Percentiles rank a stretch among this genome's conserved stretches.
Evolutionary conservation across 148 eudicot genomes (phyloP).

Genomic region (Rhododendron mucronatum): DNA sequence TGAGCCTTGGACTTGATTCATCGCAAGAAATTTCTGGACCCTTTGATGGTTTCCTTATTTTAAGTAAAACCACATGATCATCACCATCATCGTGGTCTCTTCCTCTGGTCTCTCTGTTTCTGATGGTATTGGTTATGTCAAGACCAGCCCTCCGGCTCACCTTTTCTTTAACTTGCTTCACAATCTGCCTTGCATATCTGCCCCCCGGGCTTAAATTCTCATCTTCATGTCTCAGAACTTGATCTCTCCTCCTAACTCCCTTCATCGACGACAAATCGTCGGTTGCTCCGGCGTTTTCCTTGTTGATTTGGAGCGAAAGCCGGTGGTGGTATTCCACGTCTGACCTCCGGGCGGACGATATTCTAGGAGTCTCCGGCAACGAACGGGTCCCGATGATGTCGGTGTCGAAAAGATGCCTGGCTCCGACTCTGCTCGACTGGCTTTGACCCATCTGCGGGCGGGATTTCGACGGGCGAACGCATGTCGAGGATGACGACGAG

Average conservation of each 20-base stretch:
- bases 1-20: slow-evolving; percentile 8
- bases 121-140: slow-evolving; percentile 60
- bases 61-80: slow-evolving; percentile 30
- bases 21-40: neutral
- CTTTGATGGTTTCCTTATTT: slow-evolving; percentile 34
- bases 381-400: slow-evolving; percentile 21
- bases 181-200: slow-evolving; percentile 53
- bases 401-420: neutral
- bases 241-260: slow-evolving; percentile 19
- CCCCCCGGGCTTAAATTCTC: slow-evolving; percentile 41
- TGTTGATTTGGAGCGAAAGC: slow-evolving; percentile 55
- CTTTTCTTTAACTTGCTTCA: slow-evolving; percentile 65
- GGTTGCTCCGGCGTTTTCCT: slow-evolving; percentile 35
- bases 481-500: slow-evolving; percentile 30
- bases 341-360: slow-evolving; percentile 34
- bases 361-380: slow-evolving; percentile 41
- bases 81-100: slow-evolving; percentile 12
- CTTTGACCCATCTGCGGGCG: neutral
- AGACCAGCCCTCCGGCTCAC: slow-evolving; percentile 57
- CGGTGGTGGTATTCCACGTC: slow-evolving; percentile 42
- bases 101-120: slow-evolving; percentile 29
- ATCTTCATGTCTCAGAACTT: slow-evolving; percentile 20
- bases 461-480: slow-evolving; percentile 11
- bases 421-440: neutral
- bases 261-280: slow-evolving; percentile 9